Conservation (phyloP, 2,329 filamentous ascomycete species). For the Aspergillus transmontanensis region DNA sequence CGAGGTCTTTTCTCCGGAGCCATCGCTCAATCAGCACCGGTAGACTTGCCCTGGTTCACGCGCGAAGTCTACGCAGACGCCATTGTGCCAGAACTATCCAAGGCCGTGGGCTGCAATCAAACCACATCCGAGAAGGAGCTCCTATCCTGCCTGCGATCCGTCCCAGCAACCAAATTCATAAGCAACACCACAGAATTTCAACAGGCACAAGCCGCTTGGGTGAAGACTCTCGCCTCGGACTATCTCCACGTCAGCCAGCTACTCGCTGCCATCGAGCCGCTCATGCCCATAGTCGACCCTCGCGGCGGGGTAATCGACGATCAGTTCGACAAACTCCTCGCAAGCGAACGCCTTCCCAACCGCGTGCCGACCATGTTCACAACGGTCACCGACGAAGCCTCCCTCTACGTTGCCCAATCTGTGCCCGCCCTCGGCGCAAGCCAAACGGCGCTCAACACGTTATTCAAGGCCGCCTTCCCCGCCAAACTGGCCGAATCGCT, state of each 20-base stretch:
- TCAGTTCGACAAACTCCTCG: constrained; percentile 30
- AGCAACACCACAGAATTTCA: constrained; percentile 24
- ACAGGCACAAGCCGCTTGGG: constrained; percentile 8
- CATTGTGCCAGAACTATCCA: constrained; percentile 23
- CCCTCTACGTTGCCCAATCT: constrained; percentile 16
- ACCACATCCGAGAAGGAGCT: constrained; percentile 15
- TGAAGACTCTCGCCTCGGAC: constrained; percentile 12
- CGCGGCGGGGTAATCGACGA: constrained; percentile 28
- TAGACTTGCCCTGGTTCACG: constrained; percentile 32
- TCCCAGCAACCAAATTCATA: constrained; percentile 24
- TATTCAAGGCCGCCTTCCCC: constrained; percentile 21
- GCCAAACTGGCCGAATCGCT: constrained; percentile 18
- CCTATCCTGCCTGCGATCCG: constrained; percentile 25
- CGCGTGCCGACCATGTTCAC: constrained; percentile 32
- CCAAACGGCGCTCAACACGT: constrained; percentile 13
- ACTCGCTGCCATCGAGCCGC: constrained; percentile 25
- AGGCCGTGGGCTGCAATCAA: constrained; percentile 27
- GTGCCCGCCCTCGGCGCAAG: constrained; percentile 16
- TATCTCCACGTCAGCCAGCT: constrained; percentile 23
- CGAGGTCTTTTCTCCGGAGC: constrained; percentile 31
- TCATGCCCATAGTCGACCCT: constrained; percentile 31
- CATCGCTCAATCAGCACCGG: constrained; percentile 28
- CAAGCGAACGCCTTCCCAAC: constrained; percentile 22
- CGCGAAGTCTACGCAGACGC: constrained; percentile 25
- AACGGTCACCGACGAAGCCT: constrained; percentile 29